phyloP scores from a whole-genome alignment of 129 eudicot species.

The Chrysanthemum makinoi region DNA sequence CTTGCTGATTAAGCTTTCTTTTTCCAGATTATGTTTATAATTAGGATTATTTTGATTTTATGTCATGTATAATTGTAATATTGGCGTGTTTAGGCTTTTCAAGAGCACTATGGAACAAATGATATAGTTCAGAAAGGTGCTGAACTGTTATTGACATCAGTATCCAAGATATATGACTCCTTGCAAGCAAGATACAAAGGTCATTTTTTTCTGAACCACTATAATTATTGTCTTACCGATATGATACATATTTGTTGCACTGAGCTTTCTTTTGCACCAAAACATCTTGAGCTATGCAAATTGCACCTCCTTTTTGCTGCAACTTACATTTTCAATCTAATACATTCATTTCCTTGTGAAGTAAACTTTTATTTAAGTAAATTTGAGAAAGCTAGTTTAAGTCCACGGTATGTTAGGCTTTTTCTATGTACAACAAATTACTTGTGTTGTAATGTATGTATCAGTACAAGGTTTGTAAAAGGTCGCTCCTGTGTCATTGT shows the following conservation, averaged over 20 bases:
- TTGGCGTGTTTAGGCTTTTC: slow-evolving; percentile 51
- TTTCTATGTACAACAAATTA: neutral
- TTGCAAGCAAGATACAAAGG: slow-evolving; percentile 65
- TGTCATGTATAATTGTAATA: neutral
- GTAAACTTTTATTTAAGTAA: too few species aligned
- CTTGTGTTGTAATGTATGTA: neutral
- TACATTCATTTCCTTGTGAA: too few species aligned
- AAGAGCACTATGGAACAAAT: slow-evolving; percentile 66
- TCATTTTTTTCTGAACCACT: slow-evolving; percentile 12
- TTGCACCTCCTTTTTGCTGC: neutral
- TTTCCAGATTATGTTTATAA: neutral
- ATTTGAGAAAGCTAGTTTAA: neutral
- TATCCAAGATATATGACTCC: slow-evolving; percentile 66
- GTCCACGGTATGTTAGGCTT: neutral
- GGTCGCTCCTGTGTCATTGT: neutral
- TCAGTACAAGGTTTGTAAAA: neutral
- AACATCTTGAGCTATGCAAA: neutral
- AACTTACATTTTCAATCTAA: neutral
- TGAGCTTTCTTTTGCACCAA: neutral
- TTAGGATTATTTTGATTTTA: slow-evolving; percentile 14
- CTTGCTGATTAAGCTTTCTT: slow-evolving; percentile 9
- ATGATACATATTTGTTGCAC: neutral
- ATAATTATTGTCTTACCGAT: neutral
- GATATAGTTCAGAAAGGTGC: slow-evolving; percentile 57
- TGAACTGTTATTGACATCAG: slow-evolving; percentile 49